A percentile compares a stretch with the other conserved stretches of the same genome.
Evolutionary conservation across 2,329 filamentous ascomycete species (phyloP).

Genomic region (Pestalotiopsis sp.): DNA sequence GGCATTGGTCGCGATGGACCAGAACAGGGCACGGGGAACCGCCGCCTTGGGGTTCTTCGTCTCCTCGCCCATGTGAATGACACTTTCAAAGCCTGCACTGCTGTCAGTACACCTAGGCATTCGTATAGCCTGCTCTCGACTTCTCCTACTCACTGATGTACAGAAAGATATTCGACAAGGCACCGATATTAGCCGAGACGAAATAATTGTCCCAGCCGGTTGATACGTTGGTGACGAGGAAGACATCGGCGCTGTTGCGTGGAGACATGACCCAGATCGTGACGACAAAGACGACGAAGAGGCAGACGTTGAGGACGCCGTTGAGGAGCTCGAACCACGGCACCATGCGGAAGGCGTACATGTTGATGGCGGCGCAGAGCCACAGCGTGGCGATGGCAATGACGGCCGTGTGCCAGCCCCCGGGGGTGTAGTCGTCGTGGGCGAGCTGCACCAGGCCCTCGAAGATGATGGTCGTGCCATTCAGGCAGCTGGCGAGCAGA

Average conservation of each 20-base stretch:
- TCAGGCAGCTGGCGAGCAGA: background rate
- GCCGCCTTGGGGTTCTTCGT: background rate
- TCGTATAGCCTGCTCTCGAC: background rate
- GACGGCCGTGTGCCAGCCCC: constrained; percentile 11
- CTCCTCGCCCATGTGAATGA: constrained; percentile 13
- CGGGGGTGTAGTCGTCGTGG: background rate
- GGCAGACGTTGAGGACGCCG: constrained; percentile 12
- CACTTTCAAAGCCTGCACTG: constrained; percentile 3
- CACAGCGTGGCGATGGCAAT: background rate
- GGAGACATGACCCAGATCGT: constrained; percentile 17
- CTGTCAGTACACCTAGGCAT: background rate
- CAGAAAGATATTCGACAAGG: background rate
- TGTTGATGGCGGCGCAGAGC: constrained; percentile 2
- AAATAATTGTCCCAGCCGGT: constrained; percentile 17
- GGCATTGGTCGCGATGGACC: constrained; percentile 7
- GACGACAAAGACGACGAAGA: constrained; percentile 15
- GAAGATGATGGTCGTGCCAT: constrained; percentile 11
- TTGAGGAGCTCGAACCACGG: constrained; percentile 12
- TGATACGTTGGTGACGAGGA: constrained; percentile 7
- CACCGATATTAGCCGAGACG: background rate
- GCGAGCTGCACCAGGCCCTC: constrained; percentile 16
- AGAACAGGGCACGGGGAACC: constrained; percentile 8
- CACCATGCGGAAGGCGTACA: constrained; percentile 6
- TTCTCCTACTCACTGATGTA: background rate
- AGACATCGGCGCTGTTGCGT: constrained; percentile 8